Conservation (phyloP, 495 filamentous ascomycete genomes). For the Rhizodiscina lignyota region DNA sequence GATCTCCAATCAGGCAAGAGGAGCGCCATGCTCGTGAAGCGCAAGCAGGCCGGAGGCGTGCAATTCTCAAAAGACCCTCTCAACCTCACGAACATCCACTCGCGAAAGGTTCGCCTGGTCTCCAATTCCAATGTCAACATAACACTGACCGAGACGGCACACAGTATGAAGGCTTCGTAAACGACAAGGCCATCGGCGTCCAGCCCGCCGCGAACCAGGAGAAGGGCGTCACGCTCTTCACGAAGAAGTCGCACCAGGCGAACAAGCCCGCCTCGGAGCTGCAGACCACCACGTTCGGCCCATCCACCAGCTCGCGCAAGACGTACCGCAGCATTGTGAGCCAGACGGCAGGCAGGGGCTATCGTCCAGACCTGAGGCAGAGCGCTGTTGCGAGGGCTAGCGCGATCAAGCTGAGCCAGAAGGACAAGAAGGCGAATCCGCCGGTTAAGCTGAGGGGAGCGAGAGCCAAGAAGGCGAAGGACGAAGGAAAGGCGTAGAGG, state of each 20-base stretch:
- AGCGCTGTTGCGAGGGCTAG: slow-evolving; percentile 78
- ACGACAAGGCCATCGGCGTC: slow-evolving; percentile 77
- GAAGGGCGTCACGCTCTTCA: slow-evolving; percentile 58
- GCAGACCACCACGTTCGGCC: slow-evolving; percentile 46
- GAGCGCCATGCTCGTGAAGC: slow-evolving; percentile 81
- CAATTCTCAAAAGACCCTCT: slow-evolving; percentile 88
- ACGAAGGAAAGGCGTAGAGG: slow-evolving; percentile 31
- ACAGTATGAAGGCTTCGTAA: slow-evolving; percentile 71
- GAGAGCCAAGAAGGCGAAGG: slow-evolving; percentile 68
- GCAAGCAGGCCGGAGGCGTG: slow-evolving; percentile 53
- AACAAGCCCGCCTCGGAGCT: slow-evolving; percentile 53
- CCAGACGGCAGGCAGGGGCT: slow-evolving; percentile 57
- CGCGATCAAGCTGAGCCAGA: slow-evolving; percentile 67
- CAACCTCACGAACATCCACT: slow-evolving; percentile 79
- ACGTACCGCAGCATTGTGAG: slow-evolving; percentile 74
- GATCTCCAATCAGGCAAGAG: slow-evolving; percentile 59
- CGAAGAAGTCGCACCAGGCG: slow-evolving; percentile 59
- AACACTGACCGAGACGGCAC: slow-evolving; percentile 4
- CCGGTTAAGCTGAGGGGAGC: slow-evolving; percentile 60
- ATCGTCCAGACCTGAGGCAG: slow-evolving; percentile 67
- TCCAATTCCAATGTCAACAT: slow-evolving; percentile 24
- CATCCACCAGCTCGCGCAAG: slow-evolving; percentile 50
- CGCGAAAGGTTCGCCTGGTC: slow-evolving; percentile 57
- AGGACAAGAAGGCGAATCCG: slow-evolving; percentile 51
- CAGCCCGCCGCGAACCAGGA: slow-evolving; percentile 32